phyloP scores from a whole-genome alignment of 208 protist species.

The Trypanosoma vivax region DNA sequence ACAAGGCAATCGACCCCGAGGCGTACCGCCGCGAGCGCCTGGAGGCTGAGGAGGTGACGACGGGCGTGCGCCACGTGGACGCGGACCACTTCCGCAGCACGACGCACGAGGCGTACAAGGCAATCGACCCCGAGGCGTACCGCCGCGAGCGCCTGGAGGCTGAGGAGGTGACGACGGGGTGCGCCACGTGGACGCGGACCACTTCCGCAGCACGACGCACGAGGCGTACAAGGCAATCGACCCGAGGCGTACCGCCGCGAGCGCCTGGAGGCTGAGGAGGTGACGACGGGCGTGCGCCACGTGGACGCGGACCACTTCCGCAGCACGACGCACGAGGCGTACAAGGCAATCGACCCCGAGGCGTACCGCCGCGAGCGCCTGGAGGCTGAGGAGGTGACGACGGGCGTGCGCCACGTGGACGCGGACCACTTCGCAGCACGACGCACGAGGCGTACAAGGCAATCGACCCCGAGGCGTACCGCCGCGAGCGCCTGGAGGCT shows the following conservation, averaged over 20 bases:
- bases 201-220: constrained; percentile 11
- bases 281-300: not conserved
- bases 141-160: not conserved
- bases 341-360: constrained; percentile 1
- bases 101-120: constrained; percentile 13
- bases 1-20: constrained; percentile 1
- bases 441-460: constrained; percentile 12
- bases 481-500: not conserved
- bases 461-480: constrained; percentile 4
- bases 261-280: not conserved
- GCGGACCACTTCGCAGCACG: not conserved
- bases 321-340: constrained; percentile 6
- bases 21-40: constrained; percentile 16
- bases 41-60: not conserved
- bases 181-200: constrained; percentile 2
- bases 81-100: constrained; percentile 5
- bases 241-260: constrained; percentile 3
- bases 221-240: constrained; percentile 10
- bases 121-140: constrained; percentile 7
- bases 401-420: constrained; percentile 4
- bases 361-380: not conserved
- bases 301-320: constrained; percentile 1
- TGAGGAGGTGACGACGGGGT: not conserved
- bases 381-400: not conserved
- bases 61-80: constrained; percentile 1